phyloP scores from a whole-genome alignment of 768 basidiomycete genomes.

The Naganishia antarctica region DNA sequence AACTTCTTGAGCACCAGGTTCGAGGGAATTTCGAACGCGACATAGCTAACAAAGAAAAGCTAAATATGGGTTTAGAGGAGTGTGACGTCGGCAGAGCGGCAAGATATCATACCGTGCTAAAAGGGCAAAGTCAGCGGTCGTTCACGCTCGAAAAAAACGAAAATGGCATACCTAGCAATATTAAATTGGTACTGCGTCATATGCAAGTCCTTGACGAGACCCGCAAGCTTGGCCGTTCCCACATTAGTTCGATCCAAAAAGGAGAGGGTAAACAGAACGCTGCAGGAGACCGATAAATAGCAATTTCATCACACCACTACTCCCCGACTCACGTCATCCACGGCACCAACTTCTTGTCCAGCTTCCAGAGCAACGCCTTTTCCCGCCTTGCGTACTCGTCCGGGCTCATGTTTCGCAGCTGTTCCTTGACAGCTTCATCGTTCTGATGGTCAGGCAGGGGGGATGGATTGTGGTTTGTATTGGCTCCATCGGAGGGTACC shows the following conservation, averaged over 20 bases:
- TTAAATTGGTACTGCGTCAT: conserved; percentile 42
- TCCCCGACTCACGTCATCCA: conserved; percentile 45
- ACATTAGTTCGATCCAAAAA: conserved; percentile 48
- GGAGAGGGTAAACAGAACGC: conserved; percentile 44
- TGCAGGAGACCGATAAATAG: conserved; percentile 19
- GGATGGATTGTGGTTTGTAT: conserved; percentile 9
- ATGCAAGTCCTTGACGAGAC: conserved; percentile 37
- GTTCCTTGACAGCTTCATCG: conserved; percentile 15
- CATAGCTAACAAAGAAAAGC: conserved; percentile 30
- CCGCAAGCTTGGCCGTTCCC: conserved; percentile 43
- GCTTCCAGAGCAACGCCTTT: conserved; percentile 38
- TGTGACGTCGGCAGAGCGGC: too few relatives aligned
- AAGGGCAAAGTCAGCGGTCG: too few relatives aligned
- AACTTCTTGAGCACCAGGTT: conserved; percentile 44
- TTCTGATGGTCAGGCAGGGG: background rate
- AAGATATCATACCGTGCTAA: too few relatives aligned
- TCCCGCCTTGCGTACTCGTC: conserved; percentile 40
- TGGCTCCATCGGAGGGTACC: conserved; percentile 10
- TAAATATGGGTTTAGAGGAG: too few relatives aligned
- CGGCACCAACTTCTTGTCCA: conserved; percentile 43
- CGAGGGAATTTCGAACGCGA: conserved; percentile 46
- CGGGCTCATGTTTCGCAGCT: conserved; percentile 37
- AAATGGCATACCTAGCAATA: conserved; percentile 45
- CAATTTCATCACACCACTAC: too few relatives aligned
- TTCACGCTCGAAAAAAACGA: conserved; percentile 37